phyloP scores from a whole-genome alignment of 2,329 filamentous ascomycete genomes.

The Trichoderma arundinaceum region DNA sequence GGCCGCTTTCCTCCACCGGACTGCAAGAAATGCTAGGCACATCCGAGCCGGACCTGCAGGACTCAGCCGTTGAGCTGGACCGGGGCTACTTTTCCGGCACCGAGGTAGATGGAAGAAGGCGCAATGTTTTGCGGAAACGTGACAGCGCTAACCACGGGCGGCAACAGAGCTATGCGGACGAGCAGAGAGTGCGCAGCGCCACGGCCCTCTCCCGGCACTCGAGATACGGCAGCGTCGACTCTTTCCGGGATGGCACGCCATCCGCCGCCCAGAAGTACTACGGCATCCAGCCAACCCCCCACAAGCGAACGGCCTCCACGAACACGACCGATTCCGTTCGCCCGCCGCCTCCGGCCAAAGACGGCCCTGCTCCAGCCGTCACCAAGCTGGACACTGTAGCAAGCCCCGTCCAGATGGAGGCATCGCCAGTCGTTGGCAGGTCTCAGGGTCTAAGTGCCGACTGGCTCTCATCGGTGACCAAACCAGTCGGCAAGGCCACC shows the following conservation, averaged over 20 bases:
- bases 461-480: slow-evolving; percentile 63
- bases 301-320: slow-evolving; percentile 67
- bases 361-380: slow-evolving; percentile 60
- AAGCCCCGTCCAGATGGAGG: slow-evolving; percentile 47
- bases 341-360: slow-evolving; percentile 59
- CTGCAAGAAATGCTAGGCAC: slow-evolving; percentile 51
- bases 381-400: slow-evolving; percentile 62
- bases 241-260: slow-evolving; percentile 66
- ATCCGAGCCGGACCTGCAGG: slow-evolving; percentile 50
- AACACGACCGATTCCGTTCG: slow-evolving; percentile 61
- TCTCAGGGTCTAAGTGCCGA: slow-evolving; percentile 57
- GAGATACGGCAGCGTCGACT: slow-evolving; percentile 79
- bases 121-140: slow-evolving; percentile 83
- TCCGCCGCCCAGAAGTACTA: slow-evolving; percentile 71
- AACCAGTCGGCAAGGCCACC: slow-evolving; percentile 56
- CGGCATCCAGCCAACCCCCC: slow-evolving; percentile 54
- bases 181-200: slow-evolving; percentile 70
- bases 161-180: slow-evolving; percentile 78
- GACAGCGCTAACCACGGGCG: slow-evolving; percentile 67
- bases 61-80: slow-evolving; percentile 70
- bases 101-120: slow-evolving; percentile 76
- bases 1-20: slow-evolving; percentile 61
- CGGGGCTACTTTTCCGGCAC: slow-evolving; percentile 93
- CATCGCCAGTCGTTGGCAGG: slow-evolving; percentile 53
- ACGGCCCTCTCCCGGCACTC: slow-evolving; percentile 74